These are phyloP conservation scores for Cytospora leucostoma DNA, from an alignment of 2,329 filamentous ascomycete genomes.

Conservation along the genomic window DNA sequence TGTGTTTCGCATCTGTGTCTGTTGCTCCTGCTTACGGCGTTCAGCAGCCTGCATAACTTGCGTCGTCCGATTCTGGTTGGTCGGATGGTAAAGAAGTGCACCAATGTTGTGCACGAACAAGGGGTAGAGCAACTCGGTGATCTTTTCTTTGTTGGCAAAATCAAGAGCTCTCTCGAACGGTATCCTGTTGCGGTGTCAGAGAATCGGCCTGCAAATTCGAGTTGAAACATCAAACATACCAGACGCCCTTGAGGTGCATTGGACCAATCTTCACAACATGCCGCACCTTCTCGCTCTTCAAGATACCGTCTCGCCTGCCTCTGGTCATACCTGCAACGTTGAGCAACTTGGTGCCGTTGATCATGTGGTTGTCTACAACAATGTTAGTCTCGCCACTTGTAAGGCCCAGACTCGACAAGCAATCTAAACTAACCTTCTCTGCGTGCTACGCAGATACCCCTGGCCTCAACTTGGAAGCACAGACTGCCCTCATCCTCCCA, in stretches of 20 bases:
- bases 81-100: slow-evolving; percentile 88
- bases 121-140: slow-evolving; percentile 91
- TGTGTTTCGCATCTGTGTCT: slow-evolving; percentile 63
- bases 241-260: slow-evolving; percentile 98
- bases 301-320: slow-evolving; percentile 88
- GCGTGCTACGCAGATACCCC: slow-evolving; percentile 92
- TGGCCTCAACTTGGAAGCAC: slow-evolving; percentile 96
- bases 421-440: slow-evolving; percentile 72
- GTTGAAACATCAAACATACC: slow-evolving; percentile 59
- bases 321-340: slow-evolving; percentile 99
- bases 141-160: slow-evolving; percentile 99
- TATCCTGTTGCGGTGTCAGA: slow-evolving; percentile 65
- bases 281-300: slow-evolving; percentile 96
- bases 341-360: slow-evolving; percentile 94
- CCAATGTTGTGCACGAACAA: slow-evolving; percentile 98
- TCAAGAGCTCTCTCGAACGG: slow-evolving; percentile 96
- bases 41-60: slow-evolving; percentile 86
- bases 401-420: neutral
- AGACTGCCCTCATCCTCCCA: slow-evolving; percentile 99
- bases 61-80: slow-evolving; percentile 79
- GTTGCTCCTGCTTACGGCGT: slow-evolving; percentile 71
- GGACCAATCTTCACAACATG: slow-evolving; percentile 98
- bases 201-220: neutral
- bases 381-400: neutral
- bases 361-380: slow-evolving; percentile 89